Evolutionary conservation across 2,329 filamentous ascomycete species (phyloP), one percentile per base, ranked within the genome.

Genomic region (Penicillium sp.): DNA sequence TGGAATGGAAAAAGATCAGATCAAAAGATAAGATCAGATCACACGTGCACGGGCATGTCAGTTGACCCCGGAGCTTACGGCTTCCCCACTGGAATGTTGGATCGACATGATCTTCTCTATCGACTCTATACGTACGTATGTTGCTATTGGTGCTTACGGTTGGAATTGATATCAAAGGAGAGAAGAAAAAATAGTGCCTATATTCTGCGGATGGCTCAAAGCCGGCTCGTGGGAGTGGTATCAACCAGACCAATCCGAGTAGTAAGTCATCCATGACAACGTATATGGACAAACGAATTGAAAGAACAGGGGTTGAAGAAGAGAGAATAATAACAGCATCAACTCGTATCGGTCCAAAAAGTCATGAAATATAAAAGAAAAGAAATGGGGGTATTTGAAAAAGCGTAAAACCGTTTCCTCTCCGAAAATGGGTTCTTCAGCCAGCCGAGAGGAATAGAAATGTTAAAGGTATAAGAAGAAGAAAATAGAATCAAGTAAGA

Each of bases 331-430:
- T 55, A 55, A 50, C 55, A 58, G 57, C 63, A 58, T 67, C 57
- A 64, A 64, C 58, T 68, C 64, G 50, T 69, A 55, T 60, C 46
- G 49, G 58, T 60, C 54, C 56, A 56, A 54, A 57, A 58, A 44
- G 50, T 65, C 57, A 61, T 15, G 19, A 40, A 40, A 29, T 31
- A 37, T 35, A 29, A 53, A 45, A 22, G 21, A 22, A 43, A 39
- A 52, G 43, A 53, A 56, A 56, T 49, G 51, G 62, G 64, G 63
- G 62, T 66, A 66, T 67, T 64, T 58, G 53, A 58, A 45, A 59
- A 51, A 43, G 54, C 56, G 48, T 55, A 56, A 54, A 57, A 49
- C 57, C 57, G 54, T 57, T 55, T 58, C 54, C 53, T 59, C 53
- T 53, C 45, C 45, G 24, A 54, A 49, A 44, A 45, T 39, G 42